phyloP scores from a whole-genome alignment of 257 asterid genomes.

The Mitragyna speciosa region DNA sequence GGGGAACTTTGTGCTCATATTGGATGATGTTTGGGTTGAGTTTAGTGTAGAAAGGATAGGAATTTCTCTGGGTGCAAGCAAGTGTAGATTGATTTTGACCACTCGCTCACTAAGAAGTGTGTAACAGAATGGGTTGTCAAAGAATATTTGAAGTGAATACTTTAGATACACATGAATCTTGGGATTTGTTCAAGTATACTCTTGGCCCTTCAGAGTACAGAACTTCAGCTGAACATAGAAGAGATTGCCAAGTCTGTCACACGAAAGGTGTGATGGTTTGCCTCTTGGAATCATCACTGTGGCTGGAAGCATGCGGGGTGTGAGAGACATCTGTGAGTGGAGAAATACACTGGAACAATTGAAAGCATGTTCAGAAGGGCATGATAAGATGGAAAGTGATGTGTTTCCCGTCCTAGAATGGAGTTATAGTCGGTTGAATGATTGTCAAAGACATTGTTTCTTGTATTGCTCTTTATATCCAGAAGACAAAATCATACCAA shows the following conservation, averaged over 20 bases:
- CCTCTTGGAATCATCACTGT: background rate
- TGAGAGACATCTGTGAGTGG: constrained; percentile 6
- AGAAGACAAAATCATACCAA: background rate
- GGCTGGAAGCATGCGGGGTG: constrained; percentile 8
- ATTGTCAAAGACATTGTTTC: background rate
- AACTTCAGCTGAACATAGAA: background rate
- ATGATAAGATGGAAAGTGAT: background rate
- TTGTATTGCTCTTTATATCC: constrained; percentile 14
- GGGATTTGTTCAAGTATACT: constrained; percentile 3
- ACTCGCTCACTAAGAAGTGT: background rate
- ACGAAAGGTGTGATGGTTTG: constrained; percentile 3
- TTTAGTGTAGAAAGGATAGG: background rate
- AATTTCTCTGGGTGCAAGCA: background rate
- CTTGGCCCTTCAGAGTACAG: background rate
- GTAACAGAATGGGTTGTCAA: background rate
- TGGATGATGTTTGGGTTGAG: background rate
- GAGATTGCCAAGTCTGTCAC: constrained; percentile 1
- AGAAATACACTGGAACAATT: constrained; percentile 2
- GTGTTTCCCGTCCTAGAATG: constrained; percentile 7
- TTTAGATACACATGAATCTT: background rate
- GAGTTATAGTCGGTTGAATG: constrained; percentile 7
- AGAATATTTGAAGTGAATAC: background rate
- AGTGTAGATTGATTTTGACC: constrained; percentile 1
- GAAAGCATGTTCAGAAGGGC: background rate
- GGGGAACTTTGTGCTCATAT: no score